These are phyloP conservation scores for Sclerotiophoma versabilis DNA, from an alignment of 2,329 filamentous ascomycete species.

Conservation along the genomic window DNA sequence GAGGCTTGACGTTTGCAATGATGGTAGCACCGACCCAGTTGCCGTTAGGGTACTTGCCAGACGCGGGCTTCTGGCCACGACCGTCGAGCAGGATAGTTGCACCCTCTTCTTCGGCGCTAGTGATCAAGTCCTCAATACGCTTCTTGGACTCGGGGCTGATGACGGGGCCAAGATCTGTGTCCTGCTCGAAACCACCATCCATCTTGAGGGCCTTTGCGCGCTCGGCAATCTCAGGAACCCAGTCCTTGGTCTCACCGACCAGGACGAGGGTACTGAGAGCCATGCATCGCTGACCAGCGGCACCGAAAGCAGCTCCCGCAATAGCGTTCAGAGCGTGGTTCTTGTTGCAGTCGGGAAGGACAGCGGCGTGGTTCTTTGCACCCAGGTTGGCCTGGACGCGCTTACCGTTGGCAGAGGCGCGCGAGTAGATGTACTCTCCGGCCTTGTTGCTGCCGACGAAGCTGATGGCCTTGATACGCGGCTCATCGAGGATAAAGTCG, in stretches of 20 bases:
- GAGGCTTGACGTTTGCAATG: conserved; percentile 78
- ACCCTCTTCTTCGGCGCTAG: conserved; percentile 78
- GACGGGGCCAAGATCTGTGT: conserved; percentile 81
- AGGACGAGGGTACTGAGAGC: conserved; percentile 82
- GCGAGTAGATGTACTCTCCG: conserved; percentile 83
- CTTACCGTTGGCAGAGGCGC: conserved; percentile 84
- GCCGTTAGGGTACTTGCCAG: conserved; percentile 78
- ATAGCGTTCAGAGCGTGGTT: conserved; percentile 88
- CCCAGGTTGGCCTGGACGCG: conserved; percentile 87
- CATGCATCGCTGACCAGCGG: conserved; percentile 87
- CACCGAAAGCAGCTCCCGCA: conserved; percentile 82
- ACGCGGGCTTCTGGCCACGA: conserved; percentile 74
- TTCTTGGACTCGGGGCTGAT: conserved; percentile 81
- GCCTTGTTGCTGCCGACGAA: conserved; percentile 90
- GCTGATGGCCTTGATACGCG: conserved; percentile 83
- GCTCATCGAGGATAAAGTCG: conserved; percentile 85
- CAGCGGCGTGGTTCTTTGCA: conserved; percentile 86
- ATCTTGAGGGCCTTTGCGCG: conserved; percentile 75
- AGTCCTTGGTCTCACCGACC: conserved; percentile 84
- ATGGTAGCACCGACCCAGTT: conserved; percentile 85
- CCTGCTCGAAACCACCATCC: conserved; percentile 81
- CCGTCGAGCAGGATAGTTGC: conserved; percentile 85
- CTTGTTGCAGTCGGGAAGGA: conserved; percentile 87
- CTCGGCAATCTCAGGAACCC: conserved; percentile 80
- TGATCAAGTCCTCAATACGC: conserved; percentile 78